phyloP scores from a whole-genome alignment of 352 stramenopile genomes.

The Phytopythium delawarense region DNA sequence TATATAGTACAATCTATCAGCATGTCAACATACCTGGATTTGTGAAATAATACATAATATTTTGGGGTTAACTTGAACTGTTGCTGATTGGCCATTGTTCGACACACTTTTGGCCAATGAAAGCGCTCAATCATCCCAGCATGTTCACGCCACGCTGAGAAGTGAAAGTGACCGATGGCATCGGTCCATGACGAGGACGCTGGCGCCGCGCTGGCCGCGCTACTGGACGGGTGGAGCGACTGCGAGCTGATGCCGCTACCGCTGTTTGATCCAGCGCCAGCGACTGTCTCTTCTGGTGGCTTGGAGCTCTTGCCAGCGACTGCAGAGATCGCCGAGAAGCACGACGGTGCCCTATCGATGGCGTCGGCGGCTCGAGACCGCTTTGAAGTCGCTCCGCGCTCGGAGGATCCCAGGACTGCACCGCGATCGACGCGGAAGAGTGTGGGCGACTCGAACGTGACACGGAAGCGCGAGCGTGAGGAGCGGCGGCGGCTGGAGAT shows the following conservation, averaged over 20 bases:
- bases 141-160: background rate
- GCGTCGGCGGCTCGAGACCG: too few relatives aligned
- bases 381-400: too few relatives aligned
- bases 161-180: background rate
- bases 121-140: too few relatives aligned
- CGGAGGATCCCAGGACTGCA: background rate
- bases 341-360: too few relatives aligned
- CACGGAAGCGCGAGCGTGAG: slow-evolving; percentile 6
- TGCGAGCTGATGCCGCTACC: slow-evolving; percentile 3
- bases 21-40: too few relatives aligned
- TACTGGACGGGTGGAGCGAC: slow-evolving; percentile 9
- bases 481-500: background rate
- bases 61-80: too few relatives aligned
- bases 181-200: slow-evolving; percentile 1
- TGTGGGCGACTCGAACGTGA: slow-evolving; percentile 6
- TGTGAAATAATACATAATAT: too few relatives aligned
- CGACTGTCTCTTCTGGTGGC: too few relatives aligned
- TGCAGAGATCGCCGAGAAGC: too few relatives aligned
- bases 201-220: background rate
- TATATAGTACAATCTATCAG: too few relatives aligned
- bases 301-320: background rate
- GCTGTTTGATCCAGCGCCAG: background rate
- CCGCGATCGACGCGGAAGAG: background rate
- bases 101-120: too few relatives aligned
- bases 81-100: too few relatives aligned